Base-by-base conservation (phyloP, 139 green algal species). In the Chlamydomonas sp. region DNA sequence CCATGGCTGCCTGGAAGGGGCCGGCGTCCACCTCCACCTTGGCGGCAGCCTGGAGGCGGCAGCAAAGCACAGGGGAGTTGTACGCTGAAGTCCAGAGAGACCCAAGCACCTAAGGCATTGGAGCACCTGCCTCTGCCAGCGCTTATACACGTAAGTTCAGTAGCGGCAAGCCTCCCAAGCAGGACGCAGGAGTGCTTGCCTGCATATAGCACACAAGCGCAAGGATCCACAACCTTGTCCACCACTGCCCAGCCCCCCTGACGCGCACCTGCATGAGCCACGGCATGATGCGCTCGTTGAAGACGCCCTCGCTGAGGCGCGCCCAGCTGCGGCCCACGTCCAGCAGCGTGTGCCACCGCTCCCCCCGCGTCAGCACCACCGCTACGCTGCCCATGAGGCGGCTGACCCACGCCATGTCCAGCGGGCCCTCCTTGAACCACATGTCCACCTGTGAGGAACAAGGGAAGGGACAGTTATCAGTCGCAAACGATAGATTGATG, bases 281-380 rank as follows among this genome's bases (percentile, higher is more conserved):
- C 4, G 92, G 92, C 89, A 95, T 79, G 67, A 94, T 75, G 20
- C 61, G 79, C 91, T 95, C 92, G 63, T 93, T 91, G 86, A 92
- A 94, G 2, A 73, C 80, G 17, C 89, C 91, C 71, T 94, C 91
- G 58, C 77, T 92, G 60, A 93, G 58, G 5, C 16, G 74, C 20
- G 82, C 15, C 89, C 91, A 93, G 10, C 5, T 59, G 58, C 87
- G 49, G 83, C 90, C 92, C 66, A 93, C 8, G 2, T 69, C 71
- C 84, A 93, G 15, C 49, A 91, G 57, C 17, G 79, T 64, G 49
- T 95, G 89, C 90, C 89, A 93, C 10, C 90, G 79, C 69, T 92
- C 77, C 74, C 89, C 90, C 14, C 83, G 75, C 10, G 60, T 78
- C n/a, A 94, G 85, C 83, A 92, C 90, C 20, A 77, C 83, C 69